Conservation (phyloP, 305 asterid genomes). For the Fraxinus baroniana region DNA sequence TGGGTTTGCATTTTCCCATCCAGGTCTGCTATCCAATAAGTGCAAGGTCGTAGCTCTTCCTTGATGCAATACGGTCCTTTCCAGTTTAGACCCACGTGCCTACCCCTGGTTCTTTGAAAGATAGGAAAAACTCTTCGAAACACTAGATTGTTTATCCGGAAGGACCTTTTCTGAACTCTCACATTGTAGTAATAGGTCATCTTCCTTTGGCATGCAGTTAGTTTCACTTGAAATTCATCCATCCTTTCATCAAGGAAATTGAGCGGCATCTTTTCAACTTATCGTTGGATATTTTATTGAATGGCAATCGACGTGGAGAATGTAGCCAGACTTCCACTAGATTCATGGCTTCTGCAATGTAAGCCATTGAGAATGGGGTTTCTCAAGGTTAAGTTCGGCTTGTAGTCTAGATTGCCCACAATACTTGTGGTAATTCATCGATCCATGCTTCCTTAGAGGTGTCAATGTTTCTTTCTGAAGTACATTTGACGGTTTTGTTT, state of each 20-base stretch:
- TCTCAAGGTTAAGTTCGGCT: not conserved
- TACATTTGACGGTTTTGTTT: no score
- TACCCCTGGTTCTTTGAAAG: not conserved
- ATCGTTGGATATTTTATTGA: not conserved
- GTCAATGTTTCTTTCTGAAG: not conserved
- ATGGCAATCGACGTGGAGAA: not conserved
- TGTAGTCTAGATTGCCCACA: not conserved
- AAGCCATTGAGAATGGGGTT: not conserved
- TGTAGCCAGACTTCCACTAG: no score
- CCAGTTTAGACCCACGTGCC: not conserved
- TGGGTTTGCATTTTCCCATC: no score
- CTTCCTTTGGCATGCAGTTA: no score
- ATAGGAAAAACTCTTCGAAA: no score
- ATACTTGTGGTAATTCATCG: not conserved
- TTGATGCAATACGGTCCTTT: not conserved
- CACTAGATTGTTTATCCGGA: no score
- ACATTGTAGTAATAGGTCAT: no score
- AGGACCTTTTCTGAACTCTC: no score
- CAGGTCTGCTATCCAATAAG: no score
- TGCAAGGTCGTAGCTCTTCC: no score
- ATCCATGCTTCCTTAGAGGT: not conserved
- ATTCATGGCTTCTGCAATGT: not conserved
- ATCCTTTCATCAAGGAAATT: no score
- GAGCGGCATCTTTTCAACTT: not conserved
- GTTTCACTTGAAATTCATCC: no score